Base-by-base conservation (phyloP, 2,329 filamentous ascomycete genomes). In the Pyrenophora teres region DNA sequence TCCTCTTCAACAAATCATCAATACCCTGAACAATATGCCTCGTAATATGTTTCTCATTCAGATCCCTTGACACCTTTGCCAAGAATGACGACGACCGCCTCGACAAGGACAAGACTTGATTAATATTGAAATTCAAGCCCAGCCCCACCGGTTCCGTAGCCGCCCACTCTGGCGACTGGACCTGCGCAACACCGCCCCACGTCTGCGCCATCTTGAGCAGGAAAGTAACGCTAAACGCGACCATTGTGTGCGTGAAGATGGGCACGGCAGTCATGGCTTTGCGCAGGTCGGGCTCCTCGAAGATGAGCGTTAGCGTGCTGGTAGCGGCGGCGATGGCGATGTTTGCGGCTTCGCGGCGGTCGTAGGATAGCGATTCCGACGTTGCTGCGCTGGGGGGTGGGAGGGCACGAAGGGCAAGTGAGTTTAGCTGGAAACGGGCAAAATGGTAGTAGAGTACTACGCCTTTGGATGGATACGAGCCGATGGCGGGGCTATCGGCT, bases 391-490 rank as follows among this genome's bases (percentile, higher is more conserved):
- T 73, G 72, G 77, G 60, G 70, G 76, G 15, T 74, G 72, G 64
- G 70, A 70, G 41, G 0, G 66, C 50, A 69, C 79, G 41, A 64
- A 81, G 51, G 63, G 77, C 62, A 71, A 82, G 62, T 63, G 79
- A 64, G 51, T 81, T 80, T 23, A 82, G 73, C 44, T 82, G 79
- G 47, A 82, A 80, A 43, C 78, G 78, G n/a, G 78, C 79, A 54
- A 82, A 82, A 59, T 81, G 77, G 58, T 80, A 81, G 61, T 82
- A 80, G 4, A 82, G 65, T 1, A 80, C 76, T 8, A 81, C 77
- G 3, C 78, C 79, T 59, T 80, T 80, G 4, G 77, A 78, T 2
- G 78, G 78, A 36, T 70, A 71, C 4, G 68, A 70, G 3, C 65
- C 64, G 18, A 71, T 69, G 12, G 49, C 41, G n/a, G 57, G 48